Percentiles rank a stretch among this genome's conserved stretches.
phyloP scores from a whole-genome alignment of 2,329 filamentous ascomycete genomes.

The Ophiobolus disseminans region DNA sequence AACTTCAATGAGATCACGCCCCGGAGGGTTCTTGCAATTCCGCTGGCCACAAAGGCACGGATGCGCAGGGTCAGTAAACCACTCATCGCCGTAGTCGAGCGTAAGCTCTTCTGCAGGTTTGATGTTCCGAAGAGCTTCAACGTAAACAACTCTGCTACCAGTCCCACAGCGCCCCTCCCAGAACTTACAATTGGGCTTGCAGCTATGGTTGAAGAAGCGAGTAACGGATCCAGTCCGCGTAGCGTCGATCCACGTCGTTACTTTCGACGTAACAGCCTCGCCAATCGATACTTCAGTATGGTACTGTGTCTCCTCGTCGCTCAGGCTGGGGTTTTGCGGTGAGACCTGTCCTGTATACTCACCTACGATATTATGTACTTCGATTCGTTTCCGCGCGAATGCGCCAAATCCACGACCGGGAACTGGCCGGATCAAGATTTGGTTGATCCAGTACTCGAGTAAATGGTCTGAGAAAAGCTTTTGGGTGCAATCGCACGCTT shows the following conservation, averaged over 20 bases:
- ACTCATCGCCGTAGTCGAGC: conserved; percentile 13
- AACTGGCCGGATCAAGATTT: background rate
- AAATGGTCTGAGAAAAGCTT: background rate
- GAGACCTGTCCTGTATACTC: background rate
- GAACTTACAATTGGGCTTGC: conserved; percentile 5
- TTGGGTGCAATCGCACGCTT: background rate
- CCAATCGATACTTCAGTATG: background rate
- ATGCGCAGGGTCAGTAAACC: background rate
- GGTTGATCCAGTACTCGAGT: background rate
- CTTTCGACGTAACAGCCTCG: background rate
- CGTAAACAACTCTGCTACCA: conserved; percentile 2
- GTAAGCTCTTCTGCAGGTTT: conserved; percentile 10
- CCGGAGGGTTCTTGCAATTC: conserved; percentile 4
- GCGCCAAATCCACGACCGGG: background rate
- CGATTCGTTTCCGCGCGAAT: background rate
- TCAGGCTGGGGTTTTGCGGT: background rate
- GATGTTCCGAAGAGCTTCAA: conserved; percentile 1
- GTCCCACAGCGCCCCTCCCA: conserved; percentile 3
- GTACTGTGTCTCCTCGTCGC: background rate
- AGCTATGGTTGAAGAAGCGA: conserved; percentile 19
- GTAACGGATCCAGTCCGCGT: conserved; percentile 2
- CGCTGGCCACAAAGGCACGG: background rate
- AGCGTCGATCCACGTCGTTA: conserved; percentile 6
- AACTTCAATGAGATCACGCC: background rate
- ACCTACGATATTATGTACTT: background rate